Evolutionary conservation across 2,329 filamentous ascomycete genomes (phyloP), one percentile per base, ranked within the genome.

Genomic region (Paraphaeosphaeria minitans): DNA sequence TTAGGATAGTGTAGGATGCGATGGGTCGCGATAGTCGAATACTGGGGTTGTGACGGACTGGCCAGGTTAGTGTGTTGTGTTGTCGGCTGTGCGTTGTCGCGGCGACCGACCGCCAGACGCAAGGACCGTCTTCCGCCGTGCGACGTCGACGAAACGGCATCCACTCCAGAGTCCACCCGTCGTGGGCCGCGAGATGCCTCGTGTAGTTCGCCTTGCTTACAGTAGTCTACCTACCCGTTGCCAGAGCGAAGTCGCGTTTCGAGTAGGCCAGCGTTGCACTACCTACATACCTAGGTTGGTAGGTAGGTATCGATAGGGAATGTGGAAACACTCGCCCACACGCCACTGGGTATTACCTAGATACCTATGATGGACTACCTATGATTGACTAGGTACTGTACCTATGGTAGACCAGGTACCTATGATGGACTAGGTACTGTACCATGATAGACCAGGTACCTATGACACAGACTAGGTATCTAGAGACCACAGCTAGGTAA

Each of bases 21-120:
- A 51, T 43, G 19, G n/a, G 13, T 51, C 21, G 48, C 48, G 48
- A 41, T 53, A 39, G 48, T n/a, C 41, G 41, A 43, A 43, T 43
- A 43, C 50, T 7, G 24, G 50, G 50, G 27, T 43, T 24, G 12
- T 10, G 19, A 43, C 41, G n/a, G 19, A 12, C 41, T 14, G n/a
- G 7, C 19, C 19, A 8, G 10, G 41, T 43, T 43, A 43, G 41
- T 43, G 41, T 43, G 41, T 21, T 43, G 19, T 21, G 41, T 43
- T 43, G 41, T 21, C 41, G 19, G 8, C n/a, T 43, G 41, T 21
- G 19, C 19, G 41, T 43, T 43, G 41, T 9, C 41, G 9, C 19
- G 21, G 41, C 12, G 41, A 43, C 41, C 12, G 41, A 43, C 41
- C 41, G 41, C 41, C 41, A 13, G 7, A 13, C 41, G 41, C 41